A percentile compares a stretch with the other conserved stretches of the same genome.
Evolutionary conservation across 163 green algal species (phyloP).

Genomic region (Trebouxia gelatinosa): DNA sequence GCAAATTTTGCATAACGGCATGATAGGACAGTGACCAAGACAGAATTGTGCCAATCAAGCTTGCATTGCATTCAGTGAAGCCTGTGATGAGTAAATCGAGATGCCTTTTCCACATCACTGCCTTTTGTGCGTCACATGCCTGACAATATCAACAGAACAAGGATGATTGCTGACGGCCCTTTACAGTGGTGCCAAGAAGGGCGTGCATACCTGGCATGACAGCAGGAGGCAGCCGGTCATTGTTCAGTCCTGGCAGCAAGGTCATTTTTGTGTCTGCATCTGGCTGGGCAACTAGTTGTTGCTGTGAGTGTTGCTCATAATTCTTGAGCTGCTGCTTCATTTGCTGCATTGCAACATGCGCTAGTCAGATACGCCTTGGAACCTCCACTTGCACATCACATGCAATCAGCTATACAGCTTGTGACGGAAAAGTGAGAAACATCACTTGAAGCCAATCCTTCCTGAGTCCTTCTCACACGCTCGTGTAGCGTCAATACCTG

Average conservation of each 20-base stretch:
- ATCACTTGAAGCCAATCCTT: no score
- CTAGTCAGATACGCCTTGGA: no score
- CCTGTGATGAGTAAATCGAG: no score
- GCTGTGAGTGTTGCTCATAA: slow-evolving; percentile 20
- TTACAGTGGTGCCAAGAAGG: neutral
- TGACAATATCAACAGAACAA: neutral
- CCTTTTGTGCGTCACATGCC: no score
- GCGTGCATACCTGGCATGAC: neutral
- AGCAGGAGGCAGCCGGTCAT: slow-evolving; percentile 11
- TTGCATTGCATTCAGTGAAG: no score
- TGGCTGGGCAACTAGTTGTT: slow-evolving; percentile 33
- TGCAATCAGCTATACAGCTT: no score
- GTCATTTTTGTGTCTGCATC: slow-evolving; percentile 8
- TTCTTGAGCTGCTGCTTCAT: slow-evolving; percentile 35
- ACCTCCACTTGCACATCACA: no score
- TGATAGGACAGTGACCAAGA: neutral
- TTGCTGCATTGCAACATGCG: slow-evolving; percentile 31
- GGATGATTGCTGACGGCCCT: neutral
- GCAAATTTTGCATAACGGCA: neutral
- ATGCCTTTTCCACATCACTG: no score
- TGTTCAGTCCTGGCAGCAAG: slow-evolving; percentile 10
- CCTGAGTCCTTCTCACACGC: no score
- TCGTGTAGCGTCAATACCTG: no score
- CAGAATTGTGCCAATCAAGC: neutral
- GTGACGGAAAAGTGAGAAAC: no score